Evolutionary conservation across 2,329 filamentous ascomycete genomes (phyloP), one percentile per base, ranked within the genome.

Genomic region (Stachybotrys echinatus): DNA sequence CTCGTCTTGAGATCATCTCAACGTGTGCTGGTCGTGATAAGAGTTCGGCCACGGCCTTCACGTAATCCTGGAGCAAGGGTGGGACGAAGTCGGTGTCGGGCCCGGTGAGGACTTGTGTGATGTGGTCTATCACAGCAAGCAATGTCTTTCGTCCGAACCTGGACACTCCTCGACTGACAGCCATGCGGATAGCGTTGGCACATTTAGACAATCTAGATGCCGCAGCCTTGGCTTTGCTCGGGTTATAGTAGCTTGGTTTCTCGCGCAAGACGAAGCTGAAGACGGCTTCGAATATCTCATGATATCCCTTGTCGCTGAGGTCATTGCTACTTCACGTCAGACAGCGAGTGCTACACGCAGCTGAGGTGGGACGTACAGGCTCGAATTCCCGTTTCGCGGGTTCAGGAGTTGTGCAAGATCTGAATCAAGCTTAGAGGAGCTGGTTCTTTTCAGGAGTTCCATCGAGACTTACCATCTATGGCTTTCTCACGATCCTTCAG

Each of bases 81-180:
- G 84, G 76, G 55, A 89, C 83, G 48, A 87, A 80, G 2, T 74
- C 77, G 14, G 83, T 83, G 48, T 84, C 79, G 4, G 70, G 68
- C 0, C 74, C 78, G 2, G 84, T 80, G 4, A 95, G 74, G 18
- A 84, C 83, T 55, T 96, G 84, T 3, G 83, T 85, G 53, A 97
- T 86, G 67, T 96, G 91, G 55, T 90, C 84, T 55, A 95, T 75
- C 17, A 96, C 73, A 6, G 87, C 82, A 58, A 85, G 80, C n/a
- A 92, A 75, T 1, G 91, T 92, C 65, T 90, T 95, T 52, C 77
- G 74, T 60, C 84, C 87, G 54, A 97, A 68, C 52, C 80, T 85
- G 19, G 76, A 70, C 27, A 85, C 74, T 20, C 88, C 87, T 48
- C 86, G 79, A 55, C 87, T 83, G 45, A 95, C 78, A 21, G 87